These are phyloP conservation scores for Mediolabrus comicus DNA, from an alignment of 108 stramenopile species.

Conservation along the genomic window DNA sequence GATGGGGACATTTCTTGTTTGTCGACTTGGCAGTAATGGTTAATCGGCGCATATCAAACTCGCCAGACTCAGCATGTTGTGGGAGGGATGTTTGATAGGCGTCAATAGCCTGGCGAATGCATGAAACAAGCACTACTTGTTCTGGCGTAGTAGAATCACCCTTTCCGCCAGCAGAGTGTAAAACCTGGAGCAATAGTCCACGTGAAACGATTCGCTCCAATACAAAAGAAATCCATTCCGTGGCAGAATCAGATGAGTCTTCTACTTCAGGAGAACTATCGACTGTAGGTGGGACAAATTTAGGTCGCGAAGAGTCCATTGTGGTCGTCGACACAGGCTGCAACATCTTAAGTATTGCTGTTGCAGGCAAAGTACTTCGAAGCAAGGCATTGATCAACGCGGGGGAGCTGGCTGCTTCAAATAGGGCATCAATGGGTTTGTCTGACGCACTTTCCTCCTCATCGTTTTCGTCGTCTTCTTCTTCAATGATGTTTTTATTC, in stretches of 20 bases:
- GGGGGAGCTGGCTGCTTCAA: constrained; percentile 31
- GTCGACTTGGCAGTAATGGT: constrained; percentile 27
- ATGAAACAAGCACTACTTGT: constrained; percentile 72
- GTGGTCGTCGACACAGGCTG: constrained; percentile 2
- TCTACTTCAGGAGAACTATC: constrained; percentile 8
- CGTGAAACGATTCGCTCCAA: constrained; percentile 52
- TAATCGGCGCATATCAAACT: constrained; percentile 22
- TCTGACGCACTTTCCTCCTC: background rate
- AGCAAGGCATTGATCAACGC: constrained; percentile 52
- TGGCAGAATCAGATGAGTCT: constrained; percentile 64
- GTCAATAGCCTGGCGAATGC: constrained; percentile 57
- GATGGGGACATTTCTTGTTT: constrained; percentile 21
- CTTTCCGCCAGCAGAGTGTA: constrained; percentile 30
- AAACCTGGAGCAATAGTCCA: constrained; percentile 57
- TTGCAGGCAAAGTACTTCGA: constrained; percentile 59
- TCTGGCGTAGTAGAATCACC: constrained; percentile 53
- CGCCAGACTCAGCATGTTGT: constrained; percentile 9
- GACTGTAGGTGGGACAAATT: constrained; percentile 8
- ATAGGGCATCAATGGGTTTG: constrained; percentile 22
- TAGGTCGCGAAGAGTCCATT: constrained; percentile 18
- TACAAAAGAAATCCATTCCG: constrained; percentile 76
- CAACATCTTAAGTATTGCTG: constrained; percentile 29
- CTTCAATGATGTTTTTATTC: background rate
- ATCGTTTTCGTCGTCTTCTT: background rate
- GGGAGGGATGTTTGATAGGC: constrained; percentile 27